Conservation (phyloP, 192 early-diverging fungal species). For the Entrophospora sp. region DNA sequence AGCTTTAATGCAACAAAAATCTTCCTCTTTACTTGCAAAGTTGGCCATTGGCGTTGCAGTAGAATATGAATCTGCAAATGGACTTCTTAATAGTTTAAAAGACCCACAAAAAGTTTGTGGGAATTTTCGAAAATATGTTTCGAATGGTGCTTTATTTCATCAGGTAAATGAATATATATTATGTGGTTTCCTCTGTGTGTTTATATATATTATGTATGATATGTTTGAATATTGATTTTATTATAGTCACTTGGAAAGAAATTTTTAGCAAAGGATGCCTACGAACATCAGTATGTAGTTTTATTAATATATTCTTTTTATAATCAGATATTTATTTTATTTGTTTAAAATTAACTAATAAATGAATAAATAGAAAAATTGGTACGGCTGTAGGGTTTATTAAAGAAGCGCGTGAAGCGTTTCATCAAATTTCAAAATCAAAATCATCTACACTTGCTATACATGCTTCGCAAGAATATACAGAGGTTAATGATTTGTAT, state of each 20-base stretch:
- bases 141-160: conserved; percentile 37
- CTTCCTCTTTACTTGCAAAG: conserved; percentile 45
- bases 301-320: neutral
- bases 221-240: conserved; percentile 12
- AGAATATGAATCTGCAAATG: conserved; percentile 50
- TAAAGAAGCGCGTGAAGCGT: conserved; percentile 33
- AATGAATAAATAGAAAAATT: conserved; percentile 29
- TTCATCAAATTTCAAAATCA: conserved; percentile 36
- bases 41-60: conserved; percentile 46
- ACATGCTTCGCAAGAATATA: conserved; percentile 39
- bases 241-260: conserved; percentile 45
- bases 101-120: conserved; percentile 40
- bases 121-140: conserved; percentile 45
- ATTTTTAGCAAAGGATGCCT: conserved; percentile 46
- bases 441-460: conserved; percentile 34
- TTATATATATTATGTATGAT: neutral
- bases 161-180: no score
- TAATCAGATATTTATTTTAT: neutral
- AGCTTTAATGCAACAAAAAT: conserved; percentile 35
- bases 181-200: neutral
- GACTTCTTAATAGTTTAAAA: conserved; percentile 43
- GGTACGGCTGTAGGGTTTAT: conserved; percentile 52
- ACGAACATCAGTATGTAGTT: conserved; percentile 49
- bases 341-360: no score
- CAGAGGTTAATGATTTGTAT: conserved; percentile 33